phyloP scores from a whole-genome alignment of 495 filamentous ascomycete species.

The Trichoderma reesei region DNA sequence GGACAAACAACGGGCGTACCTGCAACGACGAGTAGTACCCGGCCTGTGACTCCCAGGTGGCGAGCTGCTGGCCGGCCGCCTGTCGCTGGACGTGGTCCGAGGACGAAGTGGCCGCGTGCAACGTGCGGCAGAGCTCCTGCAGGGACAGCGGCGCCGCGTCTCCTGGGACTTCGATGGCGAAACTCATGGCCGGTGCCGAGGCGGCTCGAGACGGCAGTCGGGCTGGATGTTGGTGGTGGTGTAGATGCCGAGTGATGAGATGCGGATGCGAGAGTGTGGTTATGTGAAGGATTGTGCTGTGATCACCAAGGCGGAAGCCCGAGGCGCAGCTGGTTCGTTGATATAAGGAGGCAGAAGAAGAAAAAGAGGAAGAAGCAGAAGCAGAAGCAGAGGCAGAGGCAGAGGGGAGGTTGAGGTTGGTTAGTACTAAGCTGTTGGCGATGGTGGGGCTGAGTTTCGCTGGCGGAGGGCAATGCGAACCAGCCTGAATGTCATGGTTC shows the following conservation, averaged over 20 bases:
- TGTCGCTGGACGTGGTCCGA: conserved; percentile 62
- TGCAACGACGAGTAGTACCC: conserved; percentile 76
- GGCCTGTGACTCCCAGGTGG: conserved; percentile 68
- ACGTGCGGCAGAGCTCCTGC: conserved; percentile 58
- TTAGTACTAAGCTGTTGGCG: background rate
- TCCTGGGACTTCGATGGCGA: conserved; percentile 44
- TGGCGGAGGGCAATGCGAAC: background rate
- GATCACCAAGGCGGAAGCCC: background rate
- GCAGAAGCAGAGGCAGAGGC: too few species aligned
- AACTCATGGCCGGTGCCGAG: conserved; percentile 30
- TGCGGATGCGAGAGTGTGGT: too few species aligned
- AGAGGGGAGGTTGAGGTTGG: too few species aligned
- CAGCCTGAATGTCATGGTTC: background rate
- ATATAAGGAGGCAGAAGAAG: too few species aligned
- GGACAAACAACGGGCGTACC: conserved; percentile 31
- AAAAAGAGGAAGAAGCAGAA: background rate
- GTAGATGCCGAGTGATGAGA: background rate
- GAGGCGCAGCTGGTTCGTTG: too few species aligned
- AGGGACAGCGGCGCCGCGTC: conserved; percentile 45
- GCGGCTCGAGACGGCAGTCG: background rate
- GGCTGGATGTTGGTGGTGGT: background rate
- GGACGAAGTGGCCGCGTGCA: conserved; percentile 61
- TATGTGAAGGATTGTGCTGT: background rate
- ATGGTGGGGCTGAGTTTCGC: background rate
- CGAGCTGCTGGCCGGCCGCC: conserved; percentile 71